Conservation (phyloP, 306 rosid species). For the Quercus cerris region DNA sequence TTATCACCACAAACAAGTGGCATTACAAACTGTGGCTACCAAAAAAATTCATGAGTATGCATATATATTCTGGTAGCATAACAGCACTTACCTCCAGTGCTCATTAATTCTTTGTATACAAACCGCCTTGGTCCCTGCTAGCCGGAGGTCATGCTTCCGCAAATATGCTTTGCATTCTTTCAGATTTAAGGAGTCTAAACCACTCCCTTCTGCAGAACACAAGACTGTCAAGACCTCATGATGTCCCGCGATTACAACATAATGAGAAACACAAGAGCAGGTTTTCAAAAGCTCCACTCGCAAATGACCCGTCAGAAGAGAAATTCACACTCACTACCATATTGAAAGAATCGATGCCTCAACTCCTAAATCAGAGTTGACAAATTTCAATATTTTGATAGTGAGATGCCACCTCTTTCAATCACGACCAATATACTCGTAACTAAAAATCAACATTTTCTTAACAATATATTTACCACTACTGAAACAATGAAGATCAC, state of each 20-base stretch:
- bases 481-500: background rate
- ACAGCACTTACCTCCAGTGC: slow-evolving; percentile 55
- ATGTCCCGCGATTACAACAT: background rate
- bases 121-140: slow-evolving; percentile 56
- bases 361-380: background rate
- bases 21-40: background rate
- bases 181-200: slow-evolving; percentile 45
- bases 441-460: background rate
- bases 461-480: background rate
- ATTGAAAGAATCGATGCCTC: background rate
- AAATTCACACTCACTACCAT: background rate
- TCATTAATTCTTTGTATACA: slow-evolving; percentile 61
- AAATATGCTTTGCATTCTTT: slow-evolving; percentile 67
- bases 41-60: background rate
- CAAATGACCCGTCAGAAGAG: background rate
- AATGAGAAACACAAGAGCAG: background rate
- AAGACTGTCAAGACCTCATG: slow-evolving; percentile 1
- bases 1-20: background rate
- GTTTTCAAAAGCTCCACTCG: background rate
- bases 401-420: background rate
- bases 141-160: slow-evolving; percentile 55
- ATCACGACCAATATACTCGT: background rate
- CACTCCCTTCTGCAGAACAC: slow-evolving; percentile 35
- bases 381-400: background rate
- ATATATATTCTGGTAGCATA: background rate